Percentiles rank a stretch among this genome's conserved stretches.
Evolutionary conservation across 129 eudicot species (phyloP).

Genomic region (Erigeron canadensis): DNA sequence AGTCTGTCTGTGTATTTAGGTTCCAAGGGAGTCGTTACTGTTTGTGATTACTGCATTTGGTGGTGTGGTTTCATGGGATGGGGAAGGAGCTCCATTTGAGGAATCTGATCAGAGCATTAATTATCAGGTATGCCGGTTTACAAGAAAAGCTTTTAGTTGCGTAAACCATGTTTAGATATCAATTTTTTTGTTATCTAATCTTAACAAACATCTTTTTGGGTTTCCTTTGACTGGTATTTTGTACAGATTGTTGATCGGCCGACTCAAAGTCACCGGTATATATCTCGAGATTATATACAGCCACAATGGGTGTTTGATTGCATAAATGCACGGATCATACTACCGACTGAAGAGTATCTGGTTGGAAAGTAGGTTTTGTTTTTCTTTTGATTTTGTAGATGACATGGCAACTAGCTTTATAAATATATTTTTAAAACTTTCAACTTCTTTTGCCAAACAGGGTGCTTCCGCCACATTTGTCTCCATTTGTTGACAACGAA

Average conservation of each 20-base stretch:
- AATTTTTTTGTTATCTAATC: background rate
- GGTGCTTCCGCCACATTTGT: slow-evolving; percentile 89
- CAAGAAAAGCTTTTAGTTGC: background rate
- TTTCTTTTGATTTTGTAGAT: background rate
- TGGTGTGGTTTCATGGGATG: slow-evolving; percentile 87
- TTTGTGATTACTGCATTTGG: slow-evolving; percentile 93
- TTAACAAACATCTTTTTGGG: background rate
- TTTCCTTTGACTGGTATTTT: slow-evolving; percentile 1
- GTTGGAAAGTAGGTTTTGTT: slow-evolving; percentile 65
- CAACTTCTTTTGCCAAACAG: slow-evolving; percentile 23
- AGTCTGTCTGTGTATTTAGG: slow-evolving; percentile 34
- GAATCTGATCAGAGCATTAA: slow-evolving; percentile 67
- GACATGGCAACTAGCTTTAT: background rate
- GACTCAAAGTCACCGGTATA: slow-evolving; percentile 60
- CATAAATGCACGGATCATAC: slow-evolving; percentile 69
- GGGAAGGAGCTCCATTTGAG: slow-evolving; percentile 76
- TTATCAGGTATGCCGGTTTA: slow-evolving; percentile 54
- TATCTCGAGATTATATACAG: slow-evolving; percentile 79
- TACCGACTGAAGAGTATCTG: slow-evolving; percentile 73
- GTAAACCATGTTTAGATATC: background rate
- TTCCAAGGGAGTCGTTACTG: slow-evolving; percentile 81
- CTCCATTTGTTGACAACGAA: slow-evolving; percentile 90
- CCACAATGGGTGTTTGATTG: slow-evolving; percentile 92
- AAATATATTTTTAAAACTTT: background rate
- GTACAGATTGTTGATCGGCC: slow-evolving; percentile 92